Conservation (phyloP, 2,329 filamentous ascomycete genomes). For the Alternaria infectoria region DNA sequence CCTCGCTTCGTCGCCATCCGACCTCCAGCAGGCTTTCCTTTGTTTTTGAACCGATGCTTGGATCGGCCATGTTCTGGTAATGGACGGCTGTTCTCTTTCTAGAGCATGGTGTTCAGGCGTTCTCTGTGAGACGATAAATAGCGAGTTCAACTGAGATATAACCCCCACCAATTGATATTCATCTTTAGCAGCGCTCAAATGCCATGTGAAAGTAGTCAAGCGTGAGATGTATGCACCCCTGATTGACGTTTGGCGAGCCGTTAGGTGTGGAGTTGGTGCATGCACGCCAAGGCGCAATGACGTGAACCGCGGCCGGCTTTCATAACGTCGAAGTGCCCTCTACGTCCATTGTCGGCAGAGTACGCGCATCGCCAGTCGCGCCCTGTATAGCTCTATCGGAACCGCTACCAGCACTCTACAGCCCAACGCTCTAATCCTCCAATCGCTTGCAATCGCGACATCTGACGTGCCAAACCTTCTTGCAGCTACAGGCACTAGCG, state of each 20-base stretch:
- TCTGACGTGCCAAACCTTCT: background rate
- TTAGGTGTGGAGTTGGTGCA: conserved; percentile 17
- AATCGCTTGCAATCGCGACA: background rate
- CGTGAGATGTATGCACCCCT: conserved; percentile 5
- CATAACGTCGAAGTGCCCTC: conserved; percentile 9
- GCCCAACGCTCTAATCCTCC: no score
- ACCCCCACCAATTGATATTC: background rate
- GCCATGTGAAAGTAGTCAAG: background rate
- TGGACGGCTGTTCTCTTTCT: conserved; percentile 2
- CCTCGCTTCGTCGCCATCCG: conserved; percentile 15
- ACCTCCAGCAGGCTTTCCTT: conserved; percentile 14
- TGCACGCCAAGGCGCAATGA: conserved; percentile 20
- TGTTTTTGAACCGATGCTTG: conserved; percentile 8
- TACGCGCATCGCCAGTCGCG: conserved; percentile 7
- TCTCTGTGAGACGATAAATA: conserved; percentile 1
- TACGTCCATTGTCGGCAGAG: background rate
- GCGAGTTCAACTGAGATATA: conserved; percentile 1
- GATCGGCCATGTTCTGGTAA: conserved; percentile 10
- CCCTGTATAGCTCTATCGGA: background rate
- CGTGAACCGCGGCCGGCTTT: conserved; percentile 21
- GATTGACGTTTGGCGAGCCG: conserved; percentile 9
- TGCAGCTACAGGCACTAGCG: conserved; percentile 11
- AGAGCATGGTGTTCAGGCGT: conserved; percentile 16
- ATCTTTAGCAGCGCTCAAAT: background rate
- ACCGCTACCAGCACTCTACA: background rate